Percentiles rank a stretch among this genome's conserved stretches.
phyloP scores from a whole-genome alignment of 768 basidiomycete species.

The Lentinula raphanica region DNA sequence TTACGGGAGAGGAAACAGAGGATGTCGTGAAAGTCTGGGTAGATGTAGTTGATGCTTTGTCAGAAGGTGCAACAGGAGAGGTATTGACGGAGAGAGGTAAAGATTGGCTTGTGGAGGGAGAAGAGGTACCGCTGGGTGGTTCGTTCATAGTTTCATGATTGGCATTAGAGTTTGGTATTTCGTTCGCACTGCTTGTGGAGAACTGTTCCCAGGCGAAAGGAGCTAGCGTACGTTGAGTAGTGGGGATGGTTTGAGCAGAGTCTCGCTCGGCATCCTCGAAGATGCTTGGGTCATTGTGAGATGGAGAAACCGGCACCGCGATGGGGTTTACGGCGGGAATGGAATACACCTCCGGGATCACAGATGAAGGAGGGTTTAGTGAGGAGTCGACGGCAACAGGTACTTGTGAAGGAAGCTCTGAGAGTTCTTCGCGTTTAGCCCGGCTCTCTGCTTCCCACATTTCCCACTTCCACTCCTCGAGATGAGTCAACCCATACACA shows the following conservation, averaged over 20 bases:
- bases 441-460: conserved; percentile 70
- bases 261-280: background rate
- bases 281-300: background rate
- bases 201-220: conserved; percentile 2
- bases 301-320: background rate
- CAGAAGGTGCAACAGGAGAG: background rate
- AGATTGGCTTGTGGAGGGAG: background rate
- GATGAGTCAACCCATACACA: conserved; percentile 93
- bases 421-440: conserved; percentile 34
- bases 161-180: background rate
- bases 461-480: conserved; percentile 95
- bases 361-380: background rate
- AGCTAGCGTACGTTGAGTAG: background rate
- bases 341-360: background rate
- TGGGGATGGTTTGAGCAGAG: background rate
- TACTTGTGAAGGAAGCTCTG: conserved; percentile 18
- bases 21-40: background rate
- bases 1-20: background rate
- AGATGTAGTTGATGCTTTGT: background rate
- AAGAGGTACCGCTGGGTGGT: background rate
- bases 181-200: background rate
- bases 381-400: background rate
- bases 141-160: background rate
- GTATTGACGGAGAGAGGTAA: background rate
- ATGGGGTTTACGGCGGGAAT: background rate